phyloP scores from a whole-genome alignment of 1,284 basidiomycete species.

The Taiwanofungus camphoratus region DNA sequence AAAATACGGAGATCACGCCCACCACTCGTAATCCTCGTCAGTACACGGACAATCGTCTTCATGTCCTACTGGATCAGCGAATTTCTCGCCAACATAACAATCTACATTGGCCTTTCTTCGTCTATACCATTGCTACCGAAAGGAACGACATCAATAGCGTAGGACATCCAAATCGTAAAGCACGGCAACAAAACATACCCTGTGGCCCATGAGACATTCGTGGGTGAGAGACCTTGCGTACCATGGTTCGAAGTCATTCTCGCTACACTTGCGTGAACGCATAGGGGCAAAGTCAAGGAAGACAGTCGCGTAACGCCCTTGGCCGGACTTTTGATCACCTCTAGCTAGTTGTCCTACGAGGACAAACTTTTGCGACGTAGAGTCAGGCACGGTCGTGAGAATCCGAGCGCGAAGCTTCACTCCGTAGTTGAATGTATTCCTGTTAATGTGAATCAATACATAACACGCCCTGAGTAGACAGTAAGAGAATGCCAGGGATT shows the following conservation, averaged over 20 bases:
- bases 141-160: not conserved
- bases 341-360: constrained; percentile 75
- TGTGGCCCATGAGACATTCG: constrained; percentile 94
- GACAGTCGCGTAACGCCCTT: constrained; percentile 68
- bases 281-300: constrained; percentile 83
- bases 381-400: constrained; percentile 84
- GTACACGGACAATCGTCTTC: constrained; percentile 84
- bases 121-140: constrained; percentile 82
- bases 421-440: constrained; percentile 69
- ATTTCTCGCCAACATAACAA: constrained; percentile 93
- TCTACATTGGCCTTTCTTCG: constrained; percentile 81
- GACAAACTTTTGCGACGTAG: constrained; percentile 90
- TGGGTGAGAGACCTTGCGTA: constrained; percentile 65
- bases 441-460: constrained; percentile 33
- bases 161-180: not conserved
- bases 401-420: constrained; percentile 70
- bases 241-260: constrained; percentile 85
- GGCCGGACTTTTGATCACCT: constrained; percentile 46
- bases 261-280: constrained; percentile 64
- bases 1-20: constrained; percentile 20
- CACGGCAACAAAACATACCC: constrained; percentile 40
- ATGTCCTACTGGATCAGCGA: constrained; percentile 75
- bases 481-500: constrained; percentile 23
- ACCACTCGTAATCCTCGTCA: constrained; percentile 94
- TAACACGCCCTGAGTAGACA: not conserved